Evolutionary conservation across 305 asterid species (phyloP).

Genomic region (Andrographis paniculata): DNA sequence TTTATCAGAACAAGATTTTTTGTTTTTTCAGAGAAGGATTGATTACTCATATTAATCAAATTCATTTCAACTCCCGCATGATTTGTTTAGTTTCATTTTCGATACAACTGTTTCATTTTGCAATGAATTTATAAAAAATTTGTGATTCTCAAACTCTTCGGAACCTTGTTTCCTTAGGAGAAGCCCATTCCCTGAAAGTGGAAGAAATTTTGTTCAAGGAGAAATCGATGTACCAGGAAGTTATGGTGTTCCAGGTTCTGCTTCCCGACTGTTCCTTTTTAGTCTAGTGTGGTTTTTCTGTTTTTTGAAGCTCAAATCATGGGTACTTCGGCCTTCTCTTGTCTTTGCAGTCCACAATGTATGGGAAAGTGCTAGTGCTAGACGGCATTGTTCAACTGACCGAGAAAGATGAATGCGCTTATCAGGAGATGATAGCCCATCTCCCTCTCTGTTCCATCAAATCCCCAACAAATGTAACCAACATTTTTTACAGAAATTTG

Average conservation of each 20-base stretch:
- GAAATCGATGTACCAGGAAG: conserved; percentile 80
- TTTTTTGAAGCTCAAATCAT: background rate
- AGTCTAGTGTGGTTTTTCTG: background rate
- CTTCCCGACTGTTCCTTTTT: conserved; percentile 15
- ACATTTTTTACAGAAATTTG: background rate
- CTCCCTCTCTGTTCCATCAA: conserved; percentile 91
- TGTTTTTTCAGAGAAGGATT: no score
- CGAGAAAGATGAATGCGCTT: no score
- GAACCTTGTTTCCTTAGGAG: conserved; percentile 48
- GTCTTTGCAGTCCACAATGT: conserved; percentile 53
- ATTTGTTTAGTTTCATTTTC: no score
- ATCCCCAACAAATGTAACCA: conserved; percentile 69
- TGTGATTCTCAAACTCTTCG: no score
- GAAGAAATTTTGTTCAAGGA: conserved; percentile 74
- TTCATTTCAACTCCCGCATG: no score
- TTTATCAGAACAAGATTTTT: no score
- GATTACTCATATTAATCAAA: no score
- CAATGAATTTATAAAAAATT: no score
- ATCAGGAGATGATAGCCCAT: conserved; percentile 97
- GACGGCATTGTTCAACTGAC: conserved; percentile 98
- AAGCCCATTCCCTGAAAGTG: conserved; percentile 83
- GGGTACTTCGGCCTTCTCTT: background rate
- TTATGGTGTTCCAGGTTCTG: conserved; percentile 83
- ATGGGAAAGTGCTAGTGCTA: conserved; percentile 87
- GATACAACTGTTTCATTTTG: no score